phyloP scores from a whole-genome alignment of 106 monocot species.

The Phalaenopsis equestris region DNA sequence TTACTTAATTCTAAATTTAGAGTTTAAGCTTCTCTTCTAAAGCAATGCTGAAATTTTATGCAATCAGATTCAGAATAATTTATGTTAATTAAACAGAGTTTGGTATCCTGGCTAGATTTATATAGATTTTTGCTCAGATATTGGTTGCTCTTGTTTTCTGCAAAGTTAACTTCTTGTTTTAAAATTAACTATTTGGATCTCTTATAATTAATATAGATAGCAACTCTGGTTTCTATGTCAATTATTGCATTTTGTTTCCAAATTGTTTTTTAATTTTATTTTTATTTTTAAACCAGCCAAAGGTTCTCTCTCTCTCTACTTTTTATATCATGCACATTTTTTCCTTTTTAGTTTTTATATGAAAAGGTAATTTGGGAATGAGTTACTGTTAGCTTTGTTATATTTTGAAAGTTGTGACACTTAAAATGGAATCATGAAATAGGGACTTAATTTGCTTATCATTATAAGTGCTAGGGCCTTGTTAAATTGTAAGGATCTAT shows the following conservation, averaged over 20 bases:
- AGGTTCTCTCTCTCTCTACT: not conserved
- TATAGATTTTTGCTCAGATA: not conserved
- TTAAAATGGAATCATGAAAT: not conserved
- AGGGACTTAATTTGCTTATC: not conserved
- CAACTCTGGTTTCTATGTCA: too few relatives aligned
- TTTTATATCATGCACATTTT: not conserved
- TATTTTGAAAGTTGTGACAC: not conserved
- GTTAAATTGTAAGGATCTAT: slow-evolving; percentile 1
- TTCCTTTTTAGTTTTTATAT: not conserved
- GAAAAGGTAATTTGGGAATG: not conserved
- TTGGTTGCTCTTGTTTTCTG: not conserved
- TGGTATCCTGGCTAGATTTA: not conserved
- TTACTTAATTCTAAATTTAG: too few relatives aligned
- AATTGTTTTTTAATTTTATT: too few relatives aligned
- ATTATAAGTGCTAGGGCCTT: not conserved
- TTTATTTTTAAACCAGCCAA: too few relatives aligned
- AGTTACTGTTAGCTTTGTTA: not conserved
- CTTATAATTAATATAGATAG: too few relatives aligned
- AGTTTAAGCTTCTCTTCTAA: not conserved
- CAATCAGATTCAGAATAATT: not conserved
- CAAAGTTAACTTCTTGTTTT: not conserved
- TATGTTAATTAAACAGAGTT: not conserved
- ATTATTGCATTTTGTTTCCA: too few relatives aligned
- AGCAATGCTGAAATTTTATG: not conserved
- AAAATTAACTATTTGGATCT: too few relatives aligned